phyloP scores from a whole-genome alignment of 1,284 basidiomycete species.

The Tilletia indica region DNA sequence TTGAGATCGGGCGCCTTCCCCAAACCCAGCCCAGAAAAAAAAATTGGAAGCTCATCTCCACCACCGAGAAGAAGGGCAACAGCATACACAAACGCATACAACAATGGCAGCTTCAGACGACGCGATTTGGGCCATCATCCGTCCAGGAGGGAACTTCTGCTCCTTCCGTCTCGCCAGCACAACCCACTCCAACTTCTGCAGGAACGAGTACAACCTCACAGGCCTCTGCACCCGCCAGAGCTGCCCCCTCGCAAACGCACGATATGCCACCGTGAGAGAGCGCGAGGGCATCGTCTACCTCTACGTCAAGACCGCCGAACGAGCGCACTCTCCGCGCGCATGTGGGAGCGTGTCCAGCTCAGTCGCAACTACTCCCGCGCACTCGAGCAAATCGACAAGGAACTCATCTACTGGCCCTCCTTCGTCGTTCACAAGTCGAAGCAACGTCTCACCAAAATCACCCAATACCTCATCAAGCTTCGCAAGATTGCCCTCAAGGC shows the following conservation, averaged over 20 bases:
- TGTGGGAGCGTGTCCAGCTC: conserved; percentile 95
- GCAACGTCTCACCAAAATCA: conserved; percentile 97
- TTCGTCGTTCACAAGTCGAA: conserved; percentile 98
- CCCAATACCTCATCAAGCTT: conserved; percentile 99
- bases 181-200: conserved; percentile 73
- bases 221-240: conserved; percentile 95
- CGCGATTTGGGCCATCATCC: conserved; percentile 52
- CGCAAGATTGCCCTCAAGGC: conserved; percentile 76
- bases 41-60: too few relatives aligned
- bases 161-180: conserved; percentile 50
- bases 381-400: conserved; percentile 74
- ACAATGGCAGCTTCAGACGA: conserved; percentile 41
- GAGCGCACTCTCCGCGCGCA: conserved; percentile 87
- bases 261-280: conserved; percentile 95
- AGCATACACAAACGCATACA: background rate
- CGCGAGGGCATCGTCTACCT: conserved; percentile 89
- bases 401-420: conserved; percentile 95
- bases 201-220: conserved; percentile 97
- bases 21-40: too few relatives aligned
- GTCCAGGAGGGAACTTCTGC: conserved; percentile 47
- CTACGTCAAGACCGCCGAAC: conserved; percentile 97
- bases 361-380: conserved; percentile 93
- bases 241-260: conserved; percentile 92
- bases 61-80: too few relatives aligned
- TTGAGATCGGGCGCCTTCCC: too few relatives aligned